Evolutionary conservation across 176 grass and related monocot genomes (phyloP).

Genomic region (Tuctoria greenei): DNA sequence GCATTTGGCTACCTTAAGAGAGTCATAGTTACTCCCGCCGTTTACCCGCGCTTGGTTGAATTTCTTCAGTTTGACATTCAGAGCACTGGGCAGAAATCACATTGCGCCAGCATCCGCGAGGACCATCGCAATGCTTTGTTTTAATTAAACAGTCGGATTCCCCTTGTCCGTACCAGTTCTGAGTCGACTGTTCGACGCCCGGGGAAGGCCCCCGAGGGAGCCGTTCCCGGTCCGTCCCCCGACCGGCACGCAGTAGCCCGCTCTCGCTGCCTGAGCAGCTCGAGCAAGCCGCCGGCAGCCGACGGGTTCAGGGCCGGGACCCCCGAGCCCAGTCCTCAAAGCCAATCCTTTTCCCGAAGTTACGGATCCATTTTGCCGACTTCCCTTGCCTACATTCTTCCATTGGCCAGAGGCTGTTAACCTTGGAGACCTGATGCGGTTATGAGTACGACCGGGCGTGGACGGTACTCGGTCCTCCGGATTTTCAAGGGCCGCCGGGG

Average conservation of each 20-base stretch:
- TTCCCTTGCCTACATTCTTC: slow-evolving; percentile 61
- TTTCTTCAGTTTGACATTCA: slow-evolving; percentile 91
- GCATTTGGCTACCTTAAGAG: slow-evolving; percentile 84
- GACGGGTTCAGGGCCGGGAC: slow-evolving; percentile 32
- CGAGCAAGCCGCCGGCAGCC: neutral
- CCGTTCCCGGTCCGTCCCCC: slow-evolving; percentile 13
- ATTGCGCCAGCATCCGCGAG: slow-evolving; percentile 46
- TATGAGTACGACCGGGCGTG: slow-evolving; percentile 54
- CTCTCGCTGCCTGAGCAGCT: slow-evolving; percentile 13
- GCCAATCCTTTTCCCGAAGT: slow-evolving; percentile 77
- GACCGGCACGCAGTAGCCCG: slow-evolving; percentile 4
- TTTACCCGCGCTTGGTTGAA: slow-evolving; percentile 80
- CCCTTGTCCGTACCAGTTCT: slow-evolving; percentile 68
- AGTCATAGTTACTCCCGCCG: slow-evolving; percentile 83
- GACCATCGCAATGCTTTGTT: slow-evolving; percentile 77
- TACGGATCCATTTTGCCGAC: slow-evolving; percentile 60
- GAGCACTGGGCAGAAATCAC: slow-evolving; percentile 81
- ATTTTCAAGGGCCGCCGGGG: slow-evolving; percentile 45
- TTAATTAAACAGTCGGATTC: slow-evolving; percentile 77
- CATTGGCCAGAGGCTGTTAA: slow-evolving; percentile 45
- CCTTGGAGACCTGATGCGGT: slow-evolving; percentile 75
- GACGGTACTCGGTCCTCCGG: slow-evolving; percentile 41
- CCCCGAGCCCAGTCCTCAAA: slow-evolving; percentile 61
- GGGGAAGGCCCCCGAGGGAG: slow-evolving; percentile 14
- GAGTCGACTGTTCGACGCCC: neutral